phyloP scores from a whole-genome alignment of 257 asterid species.

The Solanum rostratum region DNA sequence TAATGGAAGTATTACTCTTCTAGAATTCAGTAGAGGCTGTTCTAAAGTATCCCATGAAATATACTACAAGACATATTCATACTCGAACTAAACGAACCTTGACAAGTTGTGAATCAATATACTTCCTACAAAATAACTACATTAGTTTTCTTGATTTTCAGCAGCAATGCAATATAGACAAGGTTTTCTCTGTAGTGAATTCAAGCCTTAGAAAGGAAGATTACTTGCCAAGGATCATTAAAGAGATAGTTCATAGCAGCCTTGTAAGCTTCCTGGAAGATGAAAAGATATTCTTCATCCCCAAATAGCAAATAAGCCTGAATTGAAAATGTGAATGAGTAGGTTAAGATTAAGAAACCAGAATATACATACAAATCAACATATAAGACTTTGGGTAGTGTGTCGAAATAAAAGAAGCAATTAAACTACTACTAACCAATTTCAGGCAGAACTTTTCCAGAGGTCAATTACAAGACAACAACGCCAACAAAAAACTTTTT shows the following conservation, averaged over 20 bases:
- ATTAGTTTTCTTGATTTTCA: not conserved
- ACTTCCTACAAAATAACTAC: not conserved
- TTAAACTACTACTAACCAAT: not conserved
- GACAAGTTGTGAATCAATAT: not conserved
- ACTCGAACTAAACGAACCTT: not conserved
- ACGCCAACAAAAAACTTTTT: not conserved
- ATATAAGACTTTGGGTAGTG: not conserved
- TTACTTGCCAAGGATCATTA: constrained; percentile 81
- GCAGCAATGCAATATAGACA: not conserved
- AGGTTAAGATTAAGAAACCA: not conserved
- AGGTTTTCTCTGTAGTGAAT: not conserved
- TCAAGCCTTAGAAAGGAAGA: not conserved
- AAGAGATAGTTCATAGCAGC: constrained; percentile 88
- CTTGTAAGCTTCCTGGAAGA: constrained; percentile 93
- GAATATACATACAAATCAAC: not conserved
- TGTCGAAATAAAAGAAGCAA: not conserved
- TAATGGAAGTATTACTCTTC: not conserved
- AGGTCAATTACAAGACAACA: not conserved
- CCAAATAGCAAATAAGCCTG: constrained; percentile 94
- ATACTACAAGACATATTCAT: not conserved
- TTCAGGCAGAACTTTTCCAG: not conserved
- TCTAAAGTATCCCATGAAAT: not conserved
- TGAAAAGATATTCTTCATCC: constrained; percentile 90
- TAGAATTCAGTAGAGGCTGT: not conserved
- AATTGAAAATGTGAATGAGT: constrained; percentile 1